phyloP scores from a whole-genome alignment of 176 grass and related monocot species.

The Chloris gayana region DNA sequence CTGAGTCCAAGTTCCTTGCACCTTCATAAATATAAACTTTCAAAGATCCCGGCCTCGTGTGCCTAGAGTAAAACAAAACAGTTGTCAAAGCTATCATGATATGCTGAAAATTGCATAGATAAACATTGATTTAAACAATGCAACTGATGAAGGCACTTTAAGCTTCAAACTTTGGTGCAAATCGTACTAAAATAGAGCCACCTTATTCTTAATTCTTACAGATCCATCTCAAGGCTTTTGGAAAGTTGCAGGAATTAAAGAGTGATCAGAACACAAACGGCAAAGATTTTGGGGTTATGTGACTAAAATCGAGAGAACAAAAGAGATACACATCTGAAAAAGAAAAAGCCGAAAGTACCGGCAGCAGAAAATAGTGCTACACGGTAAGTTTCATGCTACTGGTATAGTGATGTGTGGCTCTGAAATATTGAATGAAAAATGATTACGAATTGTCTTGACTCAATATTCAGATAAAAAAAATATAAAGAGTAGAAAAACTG shows the following conservation, averaged over 20 bases:
- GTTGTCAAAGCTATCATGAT: constrained; percentile 36
- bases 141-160: constrained; percentile 23
- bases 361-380: no score
- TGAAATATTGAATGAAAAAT: constrained; percentile 8
- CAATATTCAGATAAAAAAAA: not conserved
- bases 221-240: constrained; percentile 22
- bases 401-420: not conserved
- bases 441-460: not conserved
- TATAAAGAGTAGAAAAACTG: not conserved
- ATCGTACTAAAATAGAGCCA: not conserved
- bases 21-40: constrained; percentile 96
- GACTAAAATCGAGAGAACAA: constrained; percentile 3
- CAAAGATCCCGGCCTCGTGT: constrained; percentile 83
- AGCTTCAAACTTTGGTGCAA: constrained; percentile 31
- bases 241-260: constrained; percentile 28
- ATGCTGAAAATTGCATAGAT: constrained; percentile 15
- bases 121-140: constrained; percentile 18
- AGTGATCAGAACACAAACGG: constrained; percentile 12
- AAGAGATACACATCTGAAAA: constrained; percentile 22
- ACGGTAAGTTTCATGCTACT: constrained; percentile 2
- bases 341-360: no score
- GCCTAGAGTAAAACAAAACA: constrained; percentile 60
- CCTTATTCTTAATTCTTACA: constrained; percentile 4
- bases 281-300: not conserved
- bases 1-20: constrained; percentile 66